These are phyloP conservation scores for Skeletonema marinoi DNA, from an alignment of 108 stramenopile species.

Conservation along the genomic window DNA sequence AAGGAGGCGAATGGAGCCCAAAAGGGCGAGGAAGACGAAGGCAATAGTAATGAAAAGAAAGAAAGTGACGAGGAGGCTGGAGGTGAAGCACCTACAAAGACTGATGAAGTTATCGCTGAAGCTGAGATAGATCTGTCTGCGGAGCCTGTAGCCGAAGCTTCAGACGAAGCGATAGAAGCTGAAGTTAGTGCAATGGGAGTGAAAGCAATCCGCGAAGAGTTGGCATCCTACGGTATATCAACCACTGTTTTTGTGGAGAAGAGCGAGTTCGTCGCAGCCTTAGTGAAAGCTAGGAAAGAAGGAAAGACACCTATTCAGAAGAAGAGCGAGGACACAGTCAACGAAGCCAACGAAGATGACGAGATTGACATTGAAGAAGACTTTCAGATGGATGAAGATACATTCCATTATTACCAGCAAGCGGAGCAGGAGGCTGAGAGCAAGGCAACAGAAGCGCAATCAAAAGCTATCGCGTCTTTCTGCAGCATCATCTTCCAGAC, in stretches of 20 bases:
- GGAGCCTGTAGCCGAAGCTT: neutral
- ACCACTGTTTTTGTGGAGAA: conserved; percentile 79
- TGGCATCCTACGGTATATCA: conserved; percentile 66
- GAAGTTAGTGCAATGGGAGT: conserved; percentile 60
- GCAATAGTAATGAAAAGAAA: conserved; percentile 15
- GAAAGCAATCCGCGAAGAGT: conserved; percentile 66
- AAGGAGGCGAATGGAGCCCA: conserved; percentile 31
- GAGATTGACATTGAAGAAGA: conserved; percentile 47
- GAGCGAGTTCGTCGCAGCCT: conserved; percentile 70
- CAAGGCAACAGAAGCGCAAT: conserved; percentile 64
- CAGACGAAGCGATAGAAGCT: conserved; percentile 49
- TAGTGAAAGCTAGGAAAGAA: conserved; percentile 69
- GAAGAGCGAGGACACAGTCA: neutral
- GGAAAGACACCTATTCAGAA: conserved; percentile 56
- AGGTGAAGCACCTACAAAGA: neutral
- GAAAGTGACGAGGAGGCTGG: conserved; percentile 11
- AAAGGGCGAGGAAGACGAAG: neutral
- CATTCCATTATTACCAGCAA: conserved; percentile 64
- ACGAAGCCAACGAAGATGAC: conserved; percentile 5
- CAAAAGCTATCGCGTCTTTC: conserved; percentile 52
- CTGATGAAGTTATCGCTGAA: neutral
- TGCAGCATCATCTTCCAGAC: conserved; percentile 60
- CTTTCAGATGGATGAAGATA: conserved; percentile 71
- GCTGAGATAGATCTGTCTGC: neutral
- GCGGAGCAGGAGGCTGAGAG: conserved; percentile 69